Evolutionary conservation across 1,284 basidiomycete species (phyloP).

Genomic region (Naganishia albida): DNA sequence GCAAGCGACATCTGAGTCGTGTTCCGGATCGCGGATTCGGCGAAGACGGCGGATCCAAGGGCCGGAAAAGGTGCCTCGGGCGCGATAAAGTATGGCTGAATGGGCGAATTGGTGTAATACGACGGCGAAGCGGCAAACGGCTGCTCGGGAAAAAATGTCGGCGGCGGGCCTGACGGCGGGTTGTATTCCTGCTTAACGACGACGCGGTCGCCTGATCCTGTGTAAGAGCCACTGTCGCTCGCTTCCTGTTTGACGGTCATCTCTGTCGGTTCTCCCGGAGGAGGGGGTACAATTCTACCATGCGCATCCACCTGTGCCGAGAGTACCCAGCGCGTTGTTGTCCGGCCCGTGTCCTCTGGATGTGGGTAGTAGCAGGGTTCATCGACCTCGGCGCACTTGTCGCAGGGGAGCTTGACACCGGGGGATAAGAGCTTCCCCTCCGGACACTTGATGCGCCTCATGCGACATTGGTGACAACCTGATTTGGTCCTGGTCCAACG

Average conservation of each 20-base stretch:
- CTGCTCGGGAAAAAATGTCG: neutral
- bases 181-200: neutral
- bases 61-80: neutral
- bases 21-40: conserved; percentile 7
- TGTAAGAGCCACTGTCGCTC: neutral
- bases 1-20: neutral
- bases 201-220: neutral
- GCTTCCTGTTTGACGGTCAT: neutral
- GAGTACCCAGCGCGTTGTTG: conserved; percentile 27
- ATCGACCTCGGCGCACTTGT: conserved; percentile 36
- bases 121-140: neutral
- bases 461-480: conserved; percentile 34
- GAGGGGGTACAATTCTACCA: conserved; percentile 2
- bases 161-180: neutral
- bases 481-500: conserved; percentile 26
- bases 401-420: conserved; percentile 34
- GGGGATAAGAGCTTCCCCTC: conserved; percentile 25
- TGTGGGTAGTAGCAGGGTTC: conserved; percentile 35
- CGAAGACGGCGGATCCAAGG: neutral
- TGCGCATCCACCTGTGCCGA: conserved; percentile 28
- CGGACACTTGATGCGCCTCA: conserved; percentile 36
- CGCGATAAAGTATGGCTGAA: neutral
- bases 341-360: conserved; percentile 27
- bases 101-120: neutral
- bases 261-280: neutral